These are phyloP conservation scores for Stentor coeruleus DNA, from an alignment of 73 alveolate genomes.

Conservation along the genomic window DNA sequence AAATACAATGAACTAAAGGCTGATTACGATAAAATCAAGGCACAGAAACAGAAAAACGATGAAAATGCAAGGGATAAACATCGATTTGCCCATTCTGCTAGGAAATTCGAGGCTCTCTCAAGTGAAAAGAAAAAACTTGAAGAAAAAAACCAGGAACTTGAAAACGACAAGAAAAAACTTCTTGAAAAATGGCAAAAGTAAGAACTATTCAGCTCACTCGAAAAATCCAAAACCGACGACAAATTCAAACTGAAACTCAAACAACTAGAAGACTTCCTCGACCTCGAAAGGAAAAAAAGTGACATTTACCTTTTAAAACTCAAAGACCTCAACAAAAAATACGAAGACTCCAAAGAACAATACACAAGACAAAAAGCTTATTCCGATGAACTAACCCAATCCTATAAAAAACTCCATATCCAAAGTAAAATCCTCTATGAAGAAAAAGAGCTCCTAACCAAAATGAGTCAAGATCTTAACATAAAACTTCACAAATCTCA, in stretches of 20 bases:
- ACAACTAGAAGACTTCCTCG: background rate
- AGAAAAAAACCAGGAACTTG: background rate
- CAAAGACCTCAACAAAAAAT: background rate
- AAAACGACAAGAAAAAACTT: background rate
- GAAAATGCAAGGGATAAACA: background rate
- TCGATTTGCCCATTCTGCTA: background rate
- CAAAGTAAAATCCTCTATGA: background rate
- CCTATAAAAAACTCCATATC: background rate
- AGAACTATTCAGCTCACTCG: background rate
- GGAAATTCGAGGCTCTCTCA: background rate
- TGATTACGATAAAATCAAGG: background rate
- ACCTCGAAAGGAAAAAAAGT: background rate
- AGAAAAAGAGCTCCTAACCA: background rate
- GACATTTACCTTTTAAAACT: too few species aligned
- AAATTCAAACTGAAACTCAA: background rate
- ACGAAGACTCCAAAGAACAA: background rate
- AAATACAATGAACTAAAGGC: background rate
- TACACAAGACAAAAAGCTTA: background rate
- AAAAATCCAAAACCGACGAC: background rate
- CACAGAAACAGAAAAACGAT: background rate
- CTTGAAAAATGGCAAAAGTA: slow-evolving; percentile 3
- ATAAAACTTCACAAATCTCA: background rate
- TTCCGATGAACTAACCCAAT: background rate
- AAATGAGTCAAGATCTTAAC: background rate
- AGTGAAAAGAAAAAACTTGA: background rate